Percentiles rank a stretch among this genome's conserved stretches.
Evolutionary conservation across 371 early-diverging fungal species (phyloP).

Genomic region (Amoeboaphelidium protococcarum): DNA sequence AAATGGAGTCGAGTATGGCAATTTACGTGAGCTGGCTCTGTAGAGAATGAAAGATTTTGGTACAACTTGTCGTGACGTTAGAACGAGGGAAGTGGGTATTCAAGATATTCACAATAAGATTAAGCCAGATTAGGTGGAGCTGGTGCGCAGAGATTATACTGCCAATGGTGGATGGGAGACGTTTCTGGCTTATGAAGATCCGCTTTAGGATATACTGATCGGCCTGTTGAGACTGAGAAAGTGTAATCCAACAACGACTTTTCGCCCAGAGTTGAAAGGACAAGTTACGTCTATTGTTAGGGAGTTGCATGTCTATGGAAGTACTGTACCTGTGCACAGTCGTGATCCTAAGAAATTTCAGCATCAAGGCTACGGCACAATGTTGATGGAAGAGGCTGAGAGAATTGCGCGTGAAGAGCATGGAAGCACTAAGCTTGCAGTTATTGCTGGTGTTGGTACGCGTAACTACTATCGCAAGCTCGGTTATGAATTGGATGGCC

Average conservation of each 20-base stretch:
- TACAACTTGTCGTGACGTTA: conserved; percentile 91
- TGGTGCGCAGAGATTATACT: conserved; percentile 93
- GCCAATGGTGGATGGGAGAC: conserved; percentile 99
- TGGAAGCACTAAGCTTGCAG: conserved; percentile 77
- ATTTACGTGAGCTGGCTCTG: conserved; percentile 90
- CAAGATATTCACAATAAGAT: conserved; percentile 94
- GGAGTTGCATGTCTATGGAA: conserved; percentile 98
- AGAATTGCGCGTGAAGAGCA: conserved; percentile 97
- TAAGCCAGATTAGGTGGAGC: conserved; percentile 62
- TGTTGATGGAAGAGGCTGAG: conserved; percentile 98
- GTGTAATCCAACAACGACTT: conserved; percentile 54
- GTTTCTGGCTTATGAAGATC: conserved; percentile 97
- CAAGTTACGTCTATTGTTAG: conserved; percentile 81
- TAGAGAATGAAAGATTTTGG: conserved; percentile 94
- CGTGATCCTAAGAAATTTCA: conserved; percentile 95
- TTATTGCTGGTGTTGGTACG: conserved; percentile 97
- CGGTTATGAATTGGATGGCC: conserved; percentile 86
- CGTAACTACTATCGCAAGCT: conserved; percentile 96
- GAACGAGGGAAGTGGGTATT: conserved; percentile 98
- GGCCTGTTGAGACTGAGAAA: conserved; percentile 91
- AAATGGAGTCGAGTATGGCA: conserved; percentile 98
- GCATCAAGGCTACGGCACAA: conserved; percentile 97
- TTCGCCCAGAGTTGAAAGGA: conserved; percentile 64
- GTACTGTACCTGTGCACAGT: conserved; percentile 85
- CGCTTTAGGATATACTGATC: conserved; percentile 90